phyloP scores from a whole-genome alignment of 2,329 filamentous ascomycete species.

The Claviceps sorghi region DNA sequence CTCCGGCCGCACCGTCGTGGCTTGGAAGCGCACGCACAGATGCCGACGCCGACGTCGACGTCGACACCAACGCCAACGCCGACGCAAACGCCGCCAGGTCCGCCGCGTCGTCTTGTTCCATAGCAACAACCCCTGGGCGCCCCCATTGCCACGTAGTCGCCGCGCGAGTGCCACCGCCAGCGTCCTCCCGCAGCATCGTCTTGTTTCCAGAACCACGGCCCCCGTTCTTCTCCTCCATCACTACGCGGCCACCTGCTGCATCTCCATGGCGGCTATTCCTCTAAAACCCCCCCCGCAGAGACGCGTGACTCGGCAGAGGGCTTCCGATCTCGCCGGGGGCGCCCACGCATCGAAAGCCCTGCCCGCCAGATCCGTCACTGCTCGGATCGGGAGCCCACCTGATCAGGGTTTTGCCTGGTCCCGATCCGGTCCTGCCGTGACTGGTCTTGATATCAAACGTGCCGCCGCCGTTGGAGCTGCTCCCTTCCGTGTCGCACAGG shows the following conservation, averaged over 20 bases:
- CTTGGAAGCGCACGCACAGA: background rate
- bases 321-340: slow-evolving; percentile 58
- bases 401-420: background rate
- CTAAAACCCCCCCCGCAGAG: slow-evolving; percentile 24
- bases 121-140: background rate
- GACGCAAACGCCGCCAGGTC: background rate
- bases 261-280: slow-evolving; percentile 6
- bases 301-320: slow-evolving; percentile 35
- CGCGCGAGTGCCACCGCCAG: background rate
- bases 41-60: background rate
- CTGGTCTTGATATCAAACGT: slow-evolving; percentile 57
- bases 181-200: background rate
- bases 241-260: background rate
- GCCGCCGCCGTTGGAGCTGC: slow-evolving; percentile 74
- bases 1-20: background rate
- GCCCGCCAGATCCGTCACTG: slow-evolving; percentile 25
- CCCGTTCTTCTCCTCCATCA: background rate
- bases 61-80: background rate
- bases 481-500: slow-evolving; percentile 85
- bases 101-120: background rate
- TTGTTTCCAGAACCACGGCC: background rate
- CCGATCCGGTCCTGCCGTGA: slow-evolving; percentile 33
- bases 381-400: background rate
- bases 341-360: slow-evolving; percentile 31
- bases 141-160: background rate